Conservation (phyloP, 2,329 filamentous ascomycete species). For the Metarhizium brunneum region DNA sequence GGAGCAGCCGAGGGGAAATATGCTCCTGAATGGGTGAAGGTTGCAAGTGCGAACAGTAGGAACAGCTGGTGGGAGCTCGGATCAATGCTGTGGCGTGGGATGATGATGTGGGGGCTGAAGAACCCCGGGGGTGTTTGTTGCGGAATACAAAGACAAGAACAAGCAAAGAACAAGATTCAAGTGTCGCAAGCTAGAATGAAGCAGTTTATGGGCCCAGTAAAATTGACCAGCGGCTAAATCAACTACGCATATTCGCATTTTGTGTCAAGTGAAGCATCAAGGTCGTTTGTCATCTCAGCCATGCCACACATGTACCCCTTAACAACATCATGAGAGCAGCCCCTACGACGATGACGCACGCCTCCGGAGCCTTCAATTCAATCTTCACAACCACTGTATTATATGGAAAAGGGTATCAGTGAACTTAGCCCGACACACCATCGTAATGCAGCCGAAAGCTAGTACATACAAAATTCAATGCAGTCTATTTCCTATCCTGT, state of each 20-base stretch:
- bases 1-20: background rate
- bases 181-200: no score
- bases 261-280: no score
- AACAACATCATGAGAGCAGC: background rate
- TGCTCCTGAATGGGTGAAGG: background rate
- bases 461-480: background rate
- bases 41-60: background rate
- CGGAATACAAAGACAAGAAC: no score
- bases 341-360: slow-evolving; percentile 5
- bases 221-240: no score
- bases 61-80: background rate
- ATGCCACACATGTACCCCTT: background rate
- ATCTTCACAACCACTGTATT: no score
- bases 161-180: no score
- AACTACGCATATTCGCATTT: no score
- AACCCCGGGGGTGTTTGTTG: no score
- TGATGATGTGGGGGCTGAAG: background rate
- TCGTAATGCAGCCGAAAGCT: no score
- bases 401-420: no score
- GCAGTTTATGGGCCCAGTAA: no score
- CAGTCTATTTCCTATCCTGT: slow-evolving; percentile 3
- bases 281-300: no score
- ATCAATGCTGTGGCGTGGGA: background rate
- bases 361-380: background rate
- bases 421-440: background rate